Conservation (phyloP, 139 green algal genomes). For the Nannochloris sp. region DNA sequence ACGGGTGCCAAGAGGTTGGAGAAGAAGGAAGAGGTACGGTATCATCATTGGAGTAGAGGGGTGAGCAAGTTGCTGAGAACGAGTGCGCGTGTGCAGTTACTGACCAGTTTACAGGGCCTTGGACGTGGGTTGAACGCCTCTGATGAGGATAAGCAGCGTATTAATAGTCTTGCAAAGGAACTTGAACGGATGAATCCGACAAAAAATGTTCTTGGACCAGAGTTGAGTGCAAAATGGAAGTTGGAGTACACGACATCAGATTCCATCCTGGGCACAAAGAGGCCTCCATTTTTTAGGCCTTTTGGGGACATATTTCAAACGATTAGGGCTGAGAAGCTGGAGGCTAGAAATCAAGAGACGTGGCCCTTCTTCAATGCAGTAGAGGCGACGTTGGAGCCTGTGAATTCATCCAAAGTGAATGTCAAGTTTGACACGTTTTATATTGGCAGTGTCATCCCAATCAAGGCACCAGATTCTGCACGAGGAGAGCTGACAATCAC, state of each 20-base stretch:
- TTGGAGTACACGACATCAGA: slow-evolving; percentile 85
- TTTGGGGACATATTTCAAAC: slow-evolving; percentile 75
- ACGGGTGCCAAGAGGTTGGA: not conserved
- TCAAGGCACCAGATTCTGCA: slow-evolving; percentile 54
- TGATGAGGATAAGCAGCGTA: slow-evolving; percentile 30
- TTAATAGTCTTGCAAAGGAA: slow-evolving; percentile 42
- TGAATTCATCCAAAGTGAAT: slow-evolving; percentile 42
- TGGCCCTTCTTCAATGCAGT: slow-evolving; percentile 78
- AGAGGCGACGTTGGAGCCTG: slow-evolving; percentile 55
- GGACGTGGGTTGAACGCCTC: slow-evolving; percentile 40
- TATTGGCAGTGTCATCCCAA: slow-evolving; percentile 52
- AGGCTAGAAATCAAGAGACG: slow-evolving; percentile 69
- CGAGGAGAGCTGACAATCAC: slow-evolving; percentile 53
- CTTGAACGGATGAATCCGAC: slow-evolving; percentile 73
- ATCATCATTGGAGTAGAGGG: too few relatives aligned
- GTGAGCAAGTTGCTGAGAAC: not conserved
- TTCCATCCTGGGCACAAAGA: slow-evolving; percentile 63
- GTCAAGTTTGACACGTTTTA: slow-evolving; percentile 71
- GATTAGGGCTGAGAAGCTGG: slow-evolving; percentile 57
- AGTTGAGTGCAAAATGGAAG: slow-evolving; percentile 65
- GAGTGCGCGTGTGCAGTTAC: slow-evolving; percentile 31
- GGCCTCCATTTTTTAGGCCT: slow-evolving; percentile 56
- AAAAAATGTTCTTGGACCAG: slow-evolving; percentile 35
- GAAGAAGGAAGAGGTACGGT: not conserved
- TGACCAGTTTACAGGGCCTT: slow-evolving; percentile 44